Base-by-base conservation (phyloP, 1,284 basidiomycete species). In the Ustanciosporium gigantosporum region DNA sequence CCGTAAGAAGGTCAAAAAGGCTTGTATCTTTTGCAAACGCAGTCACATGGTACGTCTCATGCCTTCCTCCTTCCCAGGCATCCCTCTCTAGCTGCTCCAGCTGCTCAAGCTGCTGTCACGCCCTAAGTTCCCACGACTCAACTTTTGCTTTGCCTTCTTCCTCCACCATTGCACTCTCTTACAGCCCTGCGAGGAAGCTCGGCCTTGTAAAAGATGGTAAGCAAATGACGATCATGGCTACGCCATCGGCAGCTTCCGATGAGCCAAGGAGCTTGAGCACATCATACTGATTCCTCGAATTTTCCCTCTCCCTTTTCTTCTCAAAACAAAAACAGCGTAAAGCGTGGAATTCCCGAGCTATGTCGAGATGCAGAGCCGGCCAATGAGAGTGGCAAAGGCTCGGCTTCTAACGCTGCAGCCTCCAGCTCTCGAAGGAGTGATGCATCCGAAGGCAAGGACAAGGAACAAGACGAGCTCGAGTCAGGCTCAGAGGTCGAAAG, bases 31-130 rank as follows among this genome's bases (percentile, higher is more conserved):
- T 31, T 66, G 64, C 53, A 61, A 66, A 38, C 64, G 64, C 25
- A 62, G 58, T 34, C 64, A 66, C 45, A 66, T 66, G 61, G n/a
- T n/a, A n/a, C 57, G 50, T n/a, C n/a, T n/a, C n/a, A n/a, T n/a
- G n/a, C n/a, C n/a, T n/a, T n/a, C n/a, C n/a, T n/a, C n/a, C n/a
- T n/a, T n/a, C n/a, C n/a, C n/a, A n/a, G n/a, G n/a, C n/a, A n/a
- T n/a, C n/a, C n/a, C n/a, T n/a, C n/a, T 32, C 31, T 19, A 16
- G 7, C 5, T n/a, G n/a, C 4, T 36, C 8, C 35, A 36, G 41
- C n/a, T n/a, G n/a, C n/a, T n/a, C n/a, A n/a, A n/a, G n/a, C n/a
- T n/a, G n/a, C n/a, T n/a, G n/a, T n/a, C n/a, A n/a, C n/a, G n/a
- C n/a, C n/a, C n/a, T n/a, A n/a, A n/a, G n/a, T n/a, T n/a, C n/a